A percentile compares a stretch with the other conserved stretches of the same genome.
Conservation (phyloP, 2,329 filamentous ascomycete species). For the Diplodia intermedia region DNA sequence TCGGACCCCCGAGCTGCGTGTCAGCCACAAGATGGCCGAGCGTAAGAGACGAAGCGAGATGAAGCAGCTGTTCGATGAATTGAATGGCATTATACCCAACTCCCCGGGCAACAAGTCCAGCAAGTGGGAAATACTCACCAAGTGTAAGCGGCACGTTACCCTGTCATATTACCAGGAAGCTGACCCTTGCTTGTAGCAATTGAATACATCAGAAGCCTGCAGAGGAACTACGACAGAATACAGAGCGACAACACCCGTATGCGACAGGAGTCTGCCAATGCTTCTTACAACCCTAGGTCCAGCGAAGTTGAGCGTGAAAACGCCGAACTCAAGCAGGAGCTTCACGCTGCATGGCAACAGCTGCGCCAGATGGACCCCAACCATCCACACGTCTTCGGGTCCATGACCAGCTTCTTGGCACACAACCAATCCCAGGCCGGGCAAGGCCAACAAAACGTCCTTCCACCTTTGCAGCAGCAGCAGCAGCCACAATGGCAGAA, state of each 20-base stretch:
- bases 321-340: conserved; percentile 55
- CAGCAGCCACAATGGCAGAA: conserved; percentile 41
- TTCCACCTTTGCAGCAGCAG: conserved; percentile 51
- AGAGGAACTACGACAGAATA: conserved; percentile 48
- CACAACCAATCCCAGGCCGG: conserved; percentile 41
- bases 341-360: conserved; percentile 55
- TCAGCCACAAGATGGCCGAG: conserved; percentile 86
- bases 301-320: conserved; percentile 56
- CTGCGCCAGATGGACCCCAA: conserved; percentile 55
- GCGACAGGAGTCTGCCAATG: conserved; percentile 42
- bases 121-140: conserved; percentile 88
- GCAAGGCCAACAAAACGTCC: conserved; percentile 36
- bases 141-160: conserved; percentile 64
- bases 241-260: conserved; percentile 51
- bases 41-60: conserved; percentile 84
- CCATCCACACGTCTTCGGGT: conserved; percentile 56
- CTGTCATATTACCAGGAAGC: background rate
- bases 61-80: conserved; percentile 84
- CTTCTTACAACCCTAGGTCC: conserved; percentile 44
- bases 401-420: conserved; percentile 53
- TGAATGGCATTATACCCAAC: conserved; percentile 79
- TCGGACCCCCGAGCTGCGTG: conserved; percentile 78
- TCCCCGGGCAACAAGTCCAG: conserved; percentile 84
- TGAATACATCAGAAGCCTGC: conserved; percentile 56
- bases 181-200: conserved; percentile 49